A percentile compares a stretch with the other conserved stretches of the same genome.
Conservation (phyloP, 2,329 filamentous ascomycete genomes). For the Ceratocystis variospora region DNA sequence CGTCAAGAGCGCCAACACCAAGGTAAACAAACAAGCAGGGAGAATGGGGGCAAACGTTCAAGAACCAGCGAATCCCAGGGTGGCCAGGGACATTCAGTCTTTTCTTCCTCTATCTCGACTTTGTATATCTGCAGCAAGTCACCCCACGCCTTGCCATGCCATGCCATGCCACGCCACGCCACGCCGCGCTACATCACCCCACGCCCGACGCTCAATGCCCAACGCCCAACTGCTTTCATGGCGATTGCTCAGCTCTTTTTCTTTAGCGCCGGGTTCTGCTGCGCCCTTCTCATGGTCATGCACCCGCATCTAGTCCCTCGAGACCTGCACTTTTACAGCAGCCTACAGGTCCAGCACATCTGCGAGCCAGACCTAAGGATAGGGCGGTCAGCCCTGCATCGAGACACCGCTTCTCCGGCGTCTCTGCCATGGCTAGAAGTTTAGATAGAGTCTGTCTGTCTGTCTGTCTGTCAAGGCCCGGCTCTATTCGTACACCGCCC, state of each 20-base stretch:
- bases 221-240: not conserved
- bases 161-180: not conserved
- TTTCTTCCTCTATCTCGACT: too few relatives aligned
- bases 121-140: too few relatives aligned
- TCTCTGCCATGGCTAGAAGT: too few relatives aligned
- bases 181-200: too few relatives aligned
- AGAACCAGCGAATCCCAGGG: not conserved
- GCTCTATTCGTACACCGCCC: too few relatives aligned
- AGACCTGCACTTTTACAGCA: constrained; percentile 9
- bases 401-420: not conserved
- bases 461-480: too few relatives aligned
- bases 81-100: too few relatives aligned
- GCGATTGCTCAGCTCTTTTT: not conserved
- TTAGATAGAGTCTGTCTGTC: too few relatives aligned
- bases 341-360: not conserved
- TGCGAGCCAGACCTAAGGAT: not conserved
- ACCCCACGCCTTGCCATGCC: too few relatives aligned
- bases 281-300: not conserved
- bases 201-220: too few relatives aligned
- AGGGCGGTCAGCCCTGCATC: not conserved
- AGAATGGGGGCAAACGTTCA: not conserved
- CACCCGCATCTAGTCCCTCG: constrained; percentile 1
- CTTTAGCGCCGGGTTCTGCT: constrained; percentile 10
- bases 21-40: too few relatives aligned
- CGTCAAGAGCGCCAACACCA: not conserved